These are phyloP conservation scores for Coemansia sp. DNA, from an alignment of 192 early-diverging fungal species.

Conservation along the genomic window DNA sequence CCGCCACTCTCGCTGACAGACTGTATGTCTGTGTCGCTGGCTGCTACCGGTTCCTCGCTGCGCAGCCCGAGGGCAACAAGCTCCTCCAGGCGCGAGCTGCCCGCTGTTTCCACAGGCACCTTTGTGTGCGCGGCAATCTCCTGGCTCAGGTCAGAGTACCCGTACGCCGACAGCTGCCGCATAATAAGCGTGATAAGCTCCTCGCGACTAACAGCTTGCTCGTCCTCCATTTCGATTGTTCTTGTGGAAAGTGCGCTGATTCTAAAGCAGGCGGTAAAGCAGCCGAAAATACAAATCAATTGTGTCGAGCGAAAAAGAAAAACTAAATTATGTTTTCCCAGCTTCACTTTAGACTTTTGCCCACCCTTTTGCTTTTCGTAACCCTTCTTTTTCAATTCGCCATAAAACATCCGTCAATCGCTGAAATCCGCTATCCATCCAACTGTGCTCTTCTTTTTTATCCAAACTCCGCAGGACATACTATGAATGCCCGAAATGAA, in stretches of 20 bases:
- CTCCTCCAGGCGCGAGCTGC: conserved; percentile 64
- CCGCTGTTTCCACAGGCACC: conserved; percentile 62
- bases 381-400: neutral
- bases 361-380: neutral
- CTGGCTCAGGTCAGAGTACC: conserved; percentile 60
- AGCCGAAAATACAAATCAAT: neutral
- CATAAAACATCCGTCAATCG: neutral
- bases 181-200: conserved; percentile 43
- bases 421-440: neutral
- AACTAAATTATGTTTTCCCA: neutral
- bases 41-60: conserved; percentile 43
- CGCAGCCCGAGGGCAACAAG: conserved; percentile 65
- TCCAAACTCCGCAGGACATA: conserved; percentile 1
- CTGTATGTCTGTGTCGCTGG: conserved; percentile 32
- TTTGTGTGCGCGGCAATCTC: conserved; percentile 68
- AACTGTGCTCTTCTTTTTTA: neutral
- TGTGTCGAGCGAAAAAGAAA: neutral
- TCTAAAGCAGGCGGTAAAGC: neutral
- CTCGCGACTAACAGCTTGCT: conserved; percentile 16
- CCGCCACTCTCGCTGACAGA: conserved; percentile 9
- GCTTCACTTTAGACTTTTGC: neutral
- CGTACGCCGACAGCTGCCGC: conserved; percentile 60
- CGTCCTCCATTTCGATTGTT: conserved; percentile 9
- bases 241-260: neutral
- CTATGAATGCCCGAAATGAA: conserved; percentile 16